Evolutionary conservation across 306 rosid genomes (phyloP), one percentile per base, ranked within the genome.

Genomic region (Albizia julibrissin): DNA sequence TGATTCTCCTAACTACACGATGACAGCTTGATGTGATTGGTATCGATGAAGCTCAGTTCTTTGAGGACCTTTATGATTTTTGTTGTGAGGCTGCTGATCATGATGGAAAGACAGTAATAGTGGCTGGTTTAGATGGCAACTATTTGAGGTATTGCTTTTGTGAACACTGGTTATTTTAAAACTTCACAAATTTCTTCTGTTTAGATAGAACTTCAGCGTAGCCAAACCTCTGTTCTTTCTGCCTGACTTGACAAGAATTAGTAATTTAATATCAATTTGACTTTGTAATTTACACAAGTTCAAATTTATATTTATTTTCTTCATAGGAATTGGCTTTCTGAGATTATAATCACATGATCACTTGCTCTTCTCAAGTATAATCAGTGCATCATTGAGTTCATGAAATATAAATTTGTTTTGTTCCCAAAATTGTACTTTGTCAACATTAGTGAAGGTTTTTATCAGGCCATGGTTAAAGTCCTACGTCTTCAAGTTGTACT

Each of bases 31-130:
- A 95, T 82, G 97, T 95, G 74, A 93, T 93, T 80, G 99, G 98
- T 31, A 90, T 95, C 5, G 98, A 95, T 50, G 99, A 95, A 89
- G 99, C 97, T 76, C 99, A 95, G 75, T 95, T 95, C 86, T 95
- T 95, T 11, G 93, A 88, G 3, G 99, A 93, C 79, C 98, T 93
- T 27, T 95, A 95, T 74, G 98, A 95, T 78, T 95, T 95, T 87
- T 95, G 97, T 83, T 86, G 88, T 73, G 85, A 80, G 78, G 98
- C 94, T 74, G 97, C 98, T 76, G 99, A 93, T 86, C 90, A 72
- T 72, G 99, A 96, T 85, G 97, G 98, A 46, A 96, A 96, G 80
- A 93, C 85, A 21, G 79, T 96, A 15, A 79, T 96, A 75, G 91
- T 92, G 83, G 97, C 97, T 14, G 99, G 98, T 77, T 84, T 96